Evolutionary conservation across 257 asterid genomes (phyloP).

Genomic region (Ligustrum vulgare): DNA sequence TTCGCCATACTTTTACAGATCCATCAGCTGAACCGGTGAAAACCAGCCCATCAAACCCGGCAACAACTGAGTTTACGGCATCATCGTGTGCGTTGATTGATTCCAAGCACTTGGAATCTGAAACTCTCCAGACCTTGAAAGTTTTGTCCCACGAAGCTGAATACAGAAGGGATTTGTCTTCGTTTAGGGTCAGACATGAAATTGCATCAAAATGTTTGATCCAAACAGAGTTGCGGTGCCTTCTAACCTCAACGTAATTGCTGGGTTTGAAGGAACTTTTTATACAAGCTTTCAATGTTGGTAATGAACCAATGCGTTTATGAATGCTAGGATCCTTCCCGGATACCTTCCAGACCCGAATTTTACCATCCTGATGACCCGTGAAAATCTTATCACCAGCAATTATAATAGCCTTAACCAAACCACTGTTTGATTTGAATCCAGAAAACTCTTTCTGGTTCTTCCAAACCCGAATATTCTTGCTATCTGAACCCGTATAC

Average conservation of each 20-base stretch:
- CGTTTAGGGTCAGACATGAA: slow-evolving; percentile 74
- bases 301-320: slow-evolving; percentile 76
- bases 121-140: slow-evolving; percentile 69
- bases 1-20: slow-evolving; percentile 74
- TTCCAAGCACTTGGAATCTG: slow-evolving; percentile 73
- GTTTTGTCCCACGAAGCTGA: slow-evolving; percentile 93
- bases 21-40: slow-evolving; percentile 95
- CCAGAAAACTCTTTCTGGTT: slow-evolving; percentile 83
- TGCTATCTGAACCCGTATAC: slow-evolving; percentile 91
- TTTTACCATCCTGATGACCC: slow-evolving; percentile 93
- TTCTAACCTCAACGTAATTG: slow-evolving; percentile 57
- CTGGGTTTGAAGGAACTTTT: slow-evolving; percentile 75
- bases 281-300: slow-evolving; percentile 64
- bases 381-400: slow-evolving; percentile 77
- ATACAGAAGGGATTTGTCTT: slow-evolving; percentile 60
- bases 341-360: slow-evolving; percentile 82
- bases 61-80: slow-evolving; percentile 75
- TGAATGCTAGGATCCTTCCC: slow-evolving; percentile 56
- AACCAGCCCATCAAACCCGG: slow-evolving; percentile 78
- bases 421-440: slow-evolving; percentile 78
- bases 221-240: slow-evolving; percentile 55
- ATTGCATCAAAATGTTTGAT: slow-evolving; percentile 84
- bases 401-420: slow-evolving; percentile 80
- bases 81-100: slow-evolving; percentile 86
- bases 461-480: slow-evolving; percentile 88